Percentiles rank a stretch among this genome's conserved stretches.
Evolutionary conservation across 371 early-diverging fungal genomes (phyloP).

Genomic region (Circinella umbellata): DNA sequence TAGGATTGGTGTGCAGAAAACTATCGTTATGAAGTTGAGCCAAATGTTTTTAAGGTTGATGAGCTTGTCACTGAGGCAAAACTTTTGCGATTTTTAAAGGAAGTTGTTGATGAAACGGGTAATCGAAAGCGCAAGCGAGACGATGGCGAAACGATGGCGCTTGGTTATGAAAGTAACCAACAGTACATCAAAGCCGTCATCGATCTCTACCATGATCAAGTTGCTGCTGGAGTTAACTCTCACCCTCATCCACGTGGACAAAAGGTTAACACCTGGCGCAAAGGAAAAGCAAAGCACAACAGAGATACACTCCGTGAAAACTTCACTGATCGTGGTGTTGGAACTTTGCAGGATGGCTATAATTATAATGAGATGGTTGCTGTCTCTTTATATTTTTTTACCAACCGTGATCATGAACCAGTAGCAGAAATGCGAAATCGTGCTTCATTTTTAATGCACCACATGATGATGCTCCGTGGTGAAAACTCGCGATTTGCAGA

Average conservation of each 20-base stretch:
- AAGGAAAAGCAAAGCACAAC: background rate
- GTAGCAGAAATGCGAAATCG: background rate
- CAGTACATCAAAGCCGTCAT: background rate
- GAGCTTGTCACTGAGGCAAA: too few species aligned
- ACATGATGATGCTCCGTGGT: background rate
- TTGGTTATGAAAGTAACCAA: background rate
- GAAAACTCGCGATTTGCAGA: too few species aligned
- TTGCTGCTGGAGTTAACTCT: background rate
- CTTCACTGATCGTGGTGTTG: background rate
- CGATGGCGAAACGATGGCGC: background rate
- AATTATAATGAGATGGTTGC: background rate
- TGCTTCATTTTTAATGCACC: background rate
- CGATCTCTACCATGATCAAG: conserved; percentile 1
- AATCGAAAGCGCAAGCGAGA: background rate
- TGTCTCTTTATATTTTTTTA: background rate
- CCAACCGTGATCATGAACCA: background rate
- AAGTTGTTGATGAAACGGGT: too few species aligned
- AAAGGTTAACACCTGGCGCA: conserved; percentile 1
- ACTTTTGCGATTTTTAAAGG: too few species aligned
- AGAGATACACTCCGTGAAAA: background rate
- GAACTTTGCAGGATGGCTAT: conserved; percentile 2
- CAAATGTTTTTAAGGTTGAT: too few species aligned
- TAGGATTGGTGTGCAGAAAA: too few species aligned
- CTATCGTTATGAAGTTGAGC: too few species aligned
- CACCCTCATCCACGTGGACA: conserved; percentile 1